phyloP scores from a whole-genome alignment of 139 green algal species.

The Monoraphidium neglectum region DNA sequence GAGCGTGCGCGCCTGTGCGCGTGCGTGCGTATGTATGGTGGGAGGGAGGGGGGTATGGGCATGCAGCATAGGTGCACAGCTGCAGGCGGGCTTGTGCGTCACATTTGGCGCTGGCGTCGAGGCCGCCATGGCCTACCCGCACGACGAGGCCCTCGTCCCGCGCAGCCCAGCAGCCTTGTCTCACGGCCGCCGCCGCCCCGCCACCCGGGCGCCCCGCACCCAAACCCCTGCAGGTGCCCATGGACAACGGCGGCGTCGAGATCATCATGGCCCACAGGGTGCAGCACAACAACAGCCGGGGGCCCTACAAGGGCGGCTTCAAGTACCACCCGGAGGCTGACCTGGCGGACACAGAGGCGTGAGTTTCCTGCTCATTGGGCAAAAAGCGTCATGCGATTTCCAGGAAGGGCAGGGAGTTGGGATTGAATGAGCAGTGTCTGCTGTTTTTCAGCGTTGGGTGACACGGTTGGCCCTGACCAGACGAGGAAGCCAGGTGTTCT shows the following conservation, averaged over 20 bases:
- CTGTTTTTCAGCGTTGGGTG: too few species aligned
- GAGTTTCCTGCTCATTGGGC: too few species aligned
- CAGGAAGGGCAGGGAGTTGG: too few species aligned
- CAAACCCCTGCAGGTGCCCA: slow-evolving; percentile 24
- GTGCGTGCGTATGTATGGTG: too few species aligned
- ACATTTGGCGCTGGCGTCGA: background rate
- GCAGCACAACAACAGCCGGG: slow-evolving; percentile 90
- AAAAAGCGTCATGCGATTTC: too few species aligned
- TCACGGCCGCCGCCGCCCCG: background rate
- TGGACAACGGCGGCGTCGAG: slow-evolving; percentile 51
- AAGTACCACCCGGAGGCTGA: slow-evolving; percentile 77
- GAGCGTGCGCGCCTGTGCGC: too few species aligned
- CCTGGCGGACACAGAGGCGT: slow-evolving; percentile 66
- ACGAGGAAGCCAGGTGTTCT: too few species aligned
- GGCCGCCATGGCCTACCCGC: background rate
- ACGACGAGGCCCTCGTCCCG: background rate
- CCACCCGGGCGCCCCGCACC: background rate
- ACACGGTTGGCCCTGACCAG: too few species aligned
- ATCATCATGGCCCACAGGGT: slow-evolving; percentile 82
- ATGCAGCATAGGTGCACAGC: background rate
- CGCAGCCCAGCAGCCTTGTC: background rate
- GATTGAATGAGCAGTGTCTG: too few species aligned
- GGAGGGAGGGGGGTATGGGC: background rate
- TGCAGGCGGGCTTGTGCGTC: background rate
- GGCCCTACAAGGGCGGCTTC: slow-evolving; percentile 86